Conservation (phyloP, 805 yeast species). For the Candida krabiensis region DNA sequence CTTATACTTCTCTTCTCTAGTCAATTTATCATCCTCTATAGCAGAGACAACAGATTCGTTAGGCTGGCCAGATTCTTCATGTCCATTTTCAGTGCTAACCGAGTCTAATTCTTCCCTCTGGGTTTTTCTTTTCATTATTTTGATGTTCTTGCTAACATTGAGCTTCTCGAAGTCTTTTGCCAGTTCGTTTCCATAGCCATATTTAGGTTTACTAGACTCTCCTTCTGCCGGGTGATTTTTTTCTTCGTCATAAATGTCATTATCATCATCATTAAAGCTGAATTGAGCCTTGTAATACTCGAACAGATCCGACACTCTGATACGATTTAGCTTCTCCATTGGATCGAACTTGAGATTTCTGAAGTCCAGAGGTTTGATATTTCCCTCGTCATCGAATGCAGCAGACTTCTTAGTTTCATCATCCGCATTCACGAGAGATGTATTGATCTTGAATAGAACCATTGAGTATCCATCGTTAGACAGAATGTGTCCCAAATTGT, state of each 20-base stretch:
- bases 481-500: slow-evolving; percentile 56
- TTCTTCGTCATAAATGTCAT: slow-evolving; percentile 13
- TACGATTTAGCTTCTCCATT: slow-evolving; percentile 31
- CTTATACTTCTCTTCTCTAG: slow-evolving; percentile 44
- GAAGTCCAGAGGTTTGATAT: slow-evolving; percentile 33
- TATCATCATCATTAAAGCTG: slow-evolving; percentile 7
- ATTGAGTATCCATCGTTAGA: slow-evolving; percentile 51
- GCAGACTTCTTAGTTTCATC: slow-evolving; percentile 32
- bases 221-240: neutral
- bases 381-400: slow-evolving; percentile 32
- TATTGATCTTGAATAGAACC: slow-evolving; percentile 39
- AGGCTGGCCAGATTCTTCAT: neutral
- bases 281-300: slow-evolving; percentile 19
- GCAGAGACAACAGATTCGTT: slow-evolving; percentile 14
- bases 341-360: slow-evolving; percentile 32
- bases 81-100: slow-evolving; percentile 12
- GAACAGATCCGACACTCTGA: slow-evolving; percentile 28
- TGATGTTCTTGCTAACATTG: slow-evolving; percentile 9
- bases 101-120: slow-evolving; percentile 7
- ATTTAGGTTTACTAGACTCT: slow-evolving; percentile 3
- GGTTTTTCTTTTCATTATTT: slow-evolving; percentile 16
- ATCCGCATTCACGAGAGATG: slow-evolving; percentile 36
- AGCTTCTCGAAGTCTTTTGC: slow-evolving; percentile 5
- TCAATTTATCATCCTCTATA: slow-evolving; percentile 37
- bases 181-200: slow-evolving; percentile 1